A percentile compares a stretch with the other conserved stretches of the same genome.
Conservation (phyloP, 352 stramenopile genomes). For the Aphanomyces euteiches region DNA sequence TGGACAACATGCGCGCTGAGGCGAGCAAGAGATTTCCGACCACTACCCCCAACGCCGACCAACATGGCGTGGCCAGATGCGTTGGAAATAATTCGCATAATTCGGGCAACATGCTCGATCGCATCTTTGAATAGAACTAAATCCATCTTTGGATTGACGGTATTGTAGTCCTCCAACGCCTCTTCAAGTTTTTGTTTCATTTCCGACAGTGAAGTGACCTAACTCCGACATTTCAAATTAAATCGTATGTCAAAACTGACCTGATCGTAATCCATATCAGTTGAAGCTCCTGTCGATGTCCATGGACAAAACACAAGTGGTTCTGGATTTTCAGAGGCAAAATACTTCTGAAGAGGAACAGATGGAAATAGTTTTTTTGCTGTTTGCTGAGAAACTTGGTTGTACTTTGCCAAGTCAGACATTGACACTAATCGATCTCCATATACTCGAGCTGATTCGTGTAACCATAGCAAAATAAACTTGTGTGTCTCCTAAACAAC, state of each 20-base stretch:
- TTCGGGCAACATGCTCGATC: conserved; percentile 91
- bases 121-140: conserved; percentile 95
- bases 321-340: conserved; percentile 72
- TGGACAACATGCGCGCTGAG: conserved; percentile 90
- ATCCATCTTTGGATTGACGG: conserved; percentile 90
- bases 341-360: conserved; percentile 88
- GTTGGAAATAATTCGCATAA: conserved; percentile 94
- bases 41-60: conserved; percentile 90
- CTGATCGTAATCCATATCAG: conserved; percentile 91
- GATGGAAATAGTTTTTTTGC: conserved; percentile 90
- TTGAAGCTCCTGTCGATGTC: conserved; percentile 61
- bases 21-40: conserved; percentile 90
- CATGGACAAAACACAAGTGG: conserved; percentile 93
- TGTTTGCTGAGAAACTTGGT: conserved; percentile 82
- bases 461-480: conserved; percentile 93
- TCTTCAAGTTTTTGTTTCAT: conserved; percentile 81
- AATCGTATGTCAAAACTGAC: conserved; percentile 38
- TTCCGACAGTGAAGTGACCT: conserved; percentile 47
- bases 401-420: conserved; percentile 85
- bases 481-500: conserved; percentile 73
- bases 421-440: conserved; percentile 88
- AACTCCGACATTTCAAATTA: conserved; percentile 5
- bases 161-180: conserved; percentile 91
- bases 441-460: conserved; percentile 95
- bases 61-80: conserved; percentile 91